Evolutionary conservation across 2,329 filamentous ascomycete species (phyloP).

Genomic region (Epichloe festucae): DNA sequence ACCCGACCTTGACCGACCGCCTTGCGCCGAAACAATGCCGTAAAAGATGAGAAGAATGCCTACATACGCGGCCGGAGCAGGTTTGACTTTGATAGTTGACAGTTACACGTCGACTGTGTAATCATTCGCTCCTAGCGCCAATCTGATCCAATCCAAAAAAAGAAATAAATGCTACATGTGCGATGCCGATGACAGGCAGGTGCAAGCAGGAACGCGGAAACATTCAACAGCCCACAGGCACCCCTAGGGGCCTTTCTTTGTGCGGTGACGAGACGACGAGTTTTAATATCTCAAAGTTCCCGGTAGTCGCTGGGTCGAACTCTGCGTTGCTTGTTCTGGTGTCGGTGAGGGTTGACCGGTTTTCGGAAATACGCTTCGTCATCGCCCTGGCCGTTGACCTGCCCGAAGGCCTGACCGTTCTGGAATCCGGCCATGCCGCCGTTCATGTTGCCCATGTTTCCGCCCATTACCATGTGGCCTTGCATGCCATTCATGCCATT

Average conservation of each 20-base stretch:
- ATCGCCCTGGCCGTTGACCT: conserved; percentile 46
- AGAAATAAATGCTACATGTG: neutral
- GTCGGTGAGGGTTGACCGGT: conserved; percentile 86
- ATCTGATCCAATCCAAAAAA: neutral
- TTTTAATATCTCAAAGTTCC: conserved; percentile 47
- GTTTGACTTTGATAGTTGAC: neutral
- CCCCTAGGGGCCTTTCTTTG: neutral
- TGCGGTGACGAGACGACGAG: neutral
- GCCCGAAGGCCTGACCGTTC: conserved; percentile 27
- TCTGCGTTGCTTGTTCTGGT: conserved; percentile 67
- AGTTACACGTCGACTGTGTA: neutral
- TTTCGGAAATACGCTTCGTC: conserved; percentile 92
- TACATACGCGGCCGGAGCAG: neutral
- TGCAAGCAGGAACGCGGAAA: too few relatives aligned
- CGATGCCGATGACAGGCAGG: neutral
- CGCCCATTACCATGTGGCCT: conserved; percentile 9
- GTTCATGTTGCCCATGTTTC: conserved; percentile 15
- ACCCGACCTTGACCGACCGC: neutral
- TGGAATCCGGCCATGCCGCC: conserved; percentile 21
- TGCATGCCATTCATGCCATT: conserved; percentile 13
- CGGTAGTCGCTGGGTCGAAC: conserved; percentile 83
- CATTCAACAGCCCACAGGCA: too few relatives aligned
- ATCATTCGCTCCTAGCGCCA: neutral
- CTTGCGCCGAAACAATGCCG: neutral
- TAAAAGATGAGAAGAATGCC: neutral